These are phyloP conservation scores for Apophysomyces trapeziformis DNA, from an alignment of 371 early-diverging fungal genomes.

Conservation along the genomic window DNA sequence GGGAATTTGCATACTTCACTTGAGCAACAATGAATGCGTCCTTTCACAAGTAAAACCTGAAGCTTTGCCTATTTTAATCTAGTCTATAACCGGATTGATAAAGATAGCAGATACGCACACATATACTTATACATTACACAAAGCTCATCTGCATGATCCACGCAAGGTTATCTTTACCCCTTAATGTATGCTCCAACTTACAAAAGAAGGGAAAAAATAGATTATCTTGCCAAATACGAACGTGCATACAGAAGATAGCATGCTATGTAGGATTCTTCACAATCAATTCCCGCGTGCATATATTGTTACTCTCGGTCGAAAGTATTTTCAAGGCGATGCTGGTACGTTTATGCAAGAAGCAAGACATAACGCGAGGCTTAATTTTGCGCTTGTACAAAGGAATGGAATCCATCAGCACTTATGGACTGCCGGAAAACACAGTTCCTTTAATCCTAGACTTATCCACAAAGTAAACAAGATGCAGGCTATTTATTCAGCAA, in stretches of 20 bases:
- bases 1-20: constrained; percentile 68
- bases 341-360: constrained; percentile 37
- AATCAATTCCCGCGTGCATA: constrained; percentile 45
- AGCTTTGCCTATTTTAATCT: neutral
- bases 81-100: neutral
- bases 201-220: neutral
- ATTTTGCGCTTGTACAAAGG: constrained; percentile 30
- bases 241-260: constrained; percentile 45
- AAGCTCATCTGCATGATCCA: constrained; percentile 63
- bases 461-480: constrained; percentile 45
- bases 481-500: neutral
- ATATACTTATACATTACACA: constrained; percentile 65
- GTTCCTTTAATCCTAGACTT: constrained; percentile 44
- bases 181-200: neutral
- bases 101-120: constrained; percentile 73
- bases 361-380: neutral
- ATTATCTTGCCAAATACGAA: constrained; percentile 30
- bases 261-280: constrained; percentile 53
- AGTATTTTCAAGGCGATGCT: constrained; percentile 60
- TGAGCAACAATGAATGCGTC: constrained; percentile 62
- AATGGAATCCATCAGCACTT: constrained; percentile 48
- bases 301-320: constrained; percentile 56
- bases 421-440: constrained; percentile 50
- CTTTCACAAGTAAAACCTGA: constrained; percentile 58
- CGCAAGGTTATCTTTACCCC: constrained; percentile 45